Percentiles rank a stretch among this genome's conserved stretches.
phyloP scores from a whole-genome alignment of 2,329 filamentous ascomycete genomes.

The Arachnomyces sp. region DNA sequence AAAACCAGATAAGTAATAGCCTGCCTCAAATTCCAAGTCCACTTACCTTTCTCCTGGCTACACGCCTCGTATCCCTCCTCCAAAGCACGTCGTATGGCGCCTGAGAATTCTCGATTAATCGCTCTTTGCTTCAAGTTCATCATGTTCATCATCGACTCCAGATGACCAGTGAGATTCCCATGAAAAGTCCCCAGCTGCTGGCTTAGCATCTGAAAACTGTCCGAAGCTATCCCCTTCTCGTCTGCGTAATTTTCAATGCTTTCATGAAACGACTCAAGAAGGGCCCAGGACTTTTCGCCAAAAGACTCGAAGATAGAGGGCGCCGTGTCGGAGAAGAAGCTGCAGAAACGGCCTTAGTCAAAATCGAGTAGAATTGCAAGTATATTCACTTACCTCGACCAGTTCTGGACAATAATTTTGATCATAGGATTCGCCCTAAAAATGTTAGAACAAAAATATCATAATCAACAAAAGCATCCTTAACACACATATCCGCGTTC shows the following conservation, averaged over 20 bases:
- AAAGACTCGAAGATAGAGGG: conserved; percentile 2
- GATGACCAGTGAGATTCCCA: no score
- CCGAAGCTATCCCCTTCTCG: no score
- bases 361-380: background rate
- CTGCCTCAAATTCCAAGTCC: background rate
- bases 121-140: conserved; percentile 27
- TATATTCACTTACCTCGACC: conserved; percentile 9
- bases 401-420: background rate
- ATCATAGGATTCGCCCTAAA: conserved; percentile 7
- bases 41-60: conserved; percentile 31
- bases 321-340: conserved; percentile 1
- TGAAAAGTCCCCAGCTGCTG: no score
- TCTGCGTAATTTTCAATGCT: background rate
- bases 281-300: background rate
- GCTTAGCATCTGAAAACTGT: no score
- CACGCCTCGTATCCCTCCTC: conserved; percentile 39
- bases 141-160: no score
- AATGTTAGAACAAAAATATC: conserved; percentile 1
- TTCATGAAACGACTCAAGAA: background rate
- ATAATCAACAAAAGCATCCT: background rate
- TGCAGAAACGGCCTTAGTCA: background rate
- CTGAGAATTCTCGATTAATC: conserved; percentile 47
- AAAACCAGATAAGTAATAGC: background rate
- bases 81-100: conserved; percentile 41
- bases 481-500: conserved; percentile 9